Base-by-base conservation (phyloP, 2,329 filamentous ascomycete species). In the Beauveria scarabaeidicola region DNA sequence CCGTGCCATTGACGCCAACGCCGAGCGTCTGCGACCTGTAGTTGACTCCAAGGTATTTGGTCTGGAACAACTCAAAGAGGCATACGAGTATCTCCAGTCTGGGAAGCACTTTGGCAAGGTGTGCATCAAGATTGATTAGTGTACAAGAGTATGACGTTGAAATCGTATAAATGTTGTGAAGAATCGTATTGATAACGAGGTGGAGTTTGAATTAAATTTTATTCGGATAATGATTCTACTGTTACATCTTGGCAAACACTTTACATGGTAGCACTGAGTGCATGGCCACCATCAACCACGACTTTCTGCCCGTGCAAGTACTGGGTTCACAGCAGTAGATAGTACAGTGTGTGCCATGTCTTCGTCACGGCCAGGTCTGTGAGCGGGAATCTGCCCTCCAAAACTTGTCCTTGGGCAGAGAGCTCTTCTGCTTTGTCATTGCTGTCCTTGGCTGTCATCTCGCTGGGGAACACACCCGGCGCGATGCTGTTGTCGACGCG, bases 401-500 rank as follows among this genome's bases (percentile, higher is more conserved):
- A 86, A 86, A 87, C 58, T 78, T 77, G 17, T 82, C 79, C 65
- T 77, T 77, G 40, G 79, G 79, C 36, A 84, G 77, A 59, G 82
- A 74, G 65, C 87, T 79, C 73, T 87, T 89, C 63, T 82, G 80
- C 36, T 67, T 67, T 67, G 19, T 74, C 73, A 19, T 77, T 74
- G 29, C 76, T 79, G 13, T 71, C 74, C 3, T 70, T 70, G 1
- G 82, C 80, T 43, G 85, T 86, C 87, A 89, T 90, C 80, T 89
- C 88, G 67, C 85, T 87, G 19, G 85, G 86, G 66, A 82, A 82
- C 29, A 88, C 79, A 38, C 88, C 88, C 0, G 89, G 89, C 0
- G 89, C 89, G 62, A 90, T 89, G 44, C 86, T 84, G 67, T 91
- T 81, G 67, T 91, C 81, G 41, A 88, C 80, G 64, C 91, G 89